Base-by-base conservation (phyloP, 768 basidiomycete genomes). In the Lactarius deliciosus region DNA sequence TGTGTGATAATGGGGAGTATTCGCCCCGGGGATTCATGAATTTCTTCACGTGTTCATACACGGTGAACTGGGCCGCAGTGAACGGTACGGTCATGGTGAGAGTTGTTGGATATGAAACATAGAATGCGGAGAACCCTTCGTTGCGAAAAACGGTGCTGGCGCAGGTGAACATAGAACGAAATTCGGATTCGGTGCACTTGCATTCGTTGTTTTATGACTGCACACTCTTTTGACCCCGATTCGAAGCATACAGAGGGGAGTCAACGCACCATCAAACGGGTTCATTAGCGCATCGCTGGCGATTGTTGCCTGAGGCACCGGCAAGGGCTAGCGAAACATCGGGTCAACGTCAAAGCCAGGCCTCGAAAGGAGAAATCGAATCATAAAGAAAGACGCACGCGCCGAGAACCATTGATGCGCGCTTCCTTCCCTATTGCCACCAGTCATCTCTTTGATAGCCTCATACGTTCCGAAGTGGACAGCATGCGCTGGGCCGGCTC, bases 141-240 rank as follows among this genome's bases (percentile, higher is more conserved):
- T 79, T 86, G 54, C 78, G 83, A 78, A 94, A 94, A 60, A 99
- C 91, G 15, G 88, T 87, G 28, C 84, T 83, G 64, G 95, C 93
- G 71, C 94, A 95, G n/a, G 86, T 84, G 70, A 89, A 79, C 53
- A 96, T 92, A 43, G 92, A 93, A 55, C 89, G 89, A 77, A 94
- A 95, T 76, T 90, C 82, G 4, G 97, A 98, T 74, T 91, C n/a
- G 87, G 79, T 96, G 95, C 64, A 98, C 82, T 78, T 99, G 97
- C 97, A 99, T 98, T 60, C 97, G 88, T 81, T 99, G 97, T 79
- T 99, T 99, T 81, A 99, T 93, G 72, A 99, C 96, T 98, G 76
- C 60, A 70, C n/a, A 40, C 32, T 30, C 64, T 68, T 30, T 63
- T 68, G 69, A 65, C 58, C 60, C 64, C 57, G 40, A 47, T 45